Percentiles rank a stretch among this genome's conserved stretches.
These are phyloP conservation scores for Turnera subulata DNA, from an alignment of 345 rosid genomes.

Conservation along the genomic window DNA sequence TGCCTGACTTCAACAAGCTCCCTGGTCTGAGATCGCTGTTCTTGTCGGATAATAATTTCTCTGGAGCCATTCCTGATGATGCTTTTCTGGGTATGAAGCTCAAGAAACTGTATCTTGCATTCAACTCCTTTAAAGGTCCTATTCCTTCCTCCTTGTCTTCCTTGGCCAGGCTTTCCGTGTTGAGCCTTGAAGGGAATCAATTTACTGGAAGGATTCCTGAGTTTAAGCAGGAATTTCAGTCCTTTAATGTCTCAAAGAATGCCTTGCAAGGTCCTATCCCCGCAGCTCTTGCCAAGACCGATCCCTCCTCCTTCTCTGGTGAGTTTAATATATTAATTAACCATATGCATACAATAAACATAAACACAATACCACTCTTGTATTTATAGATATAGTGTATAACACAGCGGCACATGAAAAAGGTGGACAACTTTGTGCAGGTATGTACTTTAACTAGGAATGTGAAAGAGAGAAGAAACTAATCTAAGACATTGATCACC, in stretches of 20 bases:
- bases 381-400: too few species aligned
- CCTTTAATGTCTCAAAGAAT: conserved; percentile 54
- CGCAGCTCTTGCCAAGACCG: conserved; percentile 27
- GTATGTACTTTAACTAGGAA: too few species aligned
- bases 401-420: too few species aligned
- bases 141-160: conserved; percentile 55
- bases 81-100: conserved; percentile 63
- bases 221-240: conserved; percentile 27
- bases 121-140: conserved; percentile 50
- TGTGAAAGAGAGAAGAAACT: too few species aligned
- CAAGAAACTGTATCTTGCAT: conserved; percentile 55
- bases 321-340: not conserved
- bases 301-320: conserved; percentile 48
- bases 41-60: conserved; percentile 58
- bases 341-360: too few species aligned
- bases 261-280: conserved; percentile 61
- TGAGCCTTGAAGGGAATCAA: conserved; percentile 57
- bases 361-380: too few species aligned
- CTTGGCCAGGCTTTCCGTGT: conserved; percentile 47
- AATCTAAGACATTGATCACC: too few species aligned
- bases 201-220: conserved; percentile 60
- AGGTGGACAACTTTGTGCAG: too few species aligned
- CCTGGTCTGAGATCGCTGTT: conserved; percentile 43
- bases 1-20: conserved; percentile 55
- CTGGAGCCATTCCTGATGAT: conserved; percentile 48